These are phyloP conservation scores for Aureoboletus auriporus DNA, from an alignment of 768 basidiomycete species.

Conservation along the genomic window DNA sequence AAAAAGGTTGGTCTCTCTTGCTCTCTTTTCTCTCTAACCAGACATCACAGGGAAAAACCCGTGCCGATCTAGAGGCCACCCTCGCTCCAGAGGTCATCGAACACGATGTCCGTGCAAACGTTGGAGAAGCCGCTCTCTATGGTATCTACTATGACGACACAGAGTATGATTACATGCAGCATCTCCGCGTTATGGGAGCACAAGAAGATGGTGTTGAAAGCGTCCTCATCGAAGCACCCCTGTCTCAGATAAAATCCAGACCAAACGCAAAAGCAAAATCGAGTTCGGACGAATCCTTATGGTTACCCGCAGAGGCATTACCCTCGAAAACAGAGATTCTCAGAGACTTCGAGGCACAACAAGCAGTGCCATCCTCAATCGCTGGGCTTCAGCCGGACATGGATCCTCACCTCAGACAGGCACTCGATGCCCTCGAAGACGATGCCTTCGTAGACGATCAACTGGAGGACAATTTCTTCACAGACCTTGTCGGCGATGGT, in stretches of 20 bases:
- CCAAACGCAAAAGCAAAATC: conserved; percentile 21
- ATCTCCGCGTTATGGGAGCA: conserved; percentile 74
- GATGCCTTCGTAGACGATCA: conserved; percentile 87
- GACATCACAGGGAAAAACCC: conserved; percentile 65
- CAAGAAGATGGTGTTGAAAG: conserved; percentile 81
- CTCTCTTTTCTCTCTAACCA: not conserved
- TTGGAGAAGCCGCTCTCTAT: conserved; percentile 86
- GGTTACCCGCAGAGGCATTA: conserved; percentile 63
- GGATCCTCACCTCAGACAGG: conserved; percentile 92
- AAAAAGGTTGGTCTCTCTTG: conserved; percentile 47
- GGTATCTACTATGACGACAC: conserved; percentile 95
- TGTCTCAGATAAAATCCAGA: conserved; percentile 33
- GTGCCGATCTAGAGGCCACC: conserved; percentile 70
- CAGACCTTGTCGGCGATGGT: conserved; percentile 65
- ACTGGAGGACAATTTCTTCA: conserved; percentile 73
- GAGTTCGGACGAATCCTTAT: conserved; percentile 35
- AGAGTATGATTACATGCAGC: conserved; percentile 98
- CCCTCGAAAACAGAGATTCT: conserved; percentile 75
- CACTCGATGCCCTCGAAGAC: conserved; percentile 91
- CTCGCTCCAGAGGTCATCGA: conserved; percentile 46
- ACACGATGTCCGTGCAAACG: conserved; percentile 47
- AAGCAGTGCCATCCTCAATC: conserved; percentile 77
- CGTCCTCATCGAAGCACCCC: conserved; percentile 74
- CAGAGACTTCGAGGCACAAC: conserved; percentile 68
- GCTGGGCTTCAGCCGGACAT: conserved; percentile 92